Base-by-base conservation (phyloP, 2,329 filamentous ascomycete species). In the Fusarium sp. region DNA sequence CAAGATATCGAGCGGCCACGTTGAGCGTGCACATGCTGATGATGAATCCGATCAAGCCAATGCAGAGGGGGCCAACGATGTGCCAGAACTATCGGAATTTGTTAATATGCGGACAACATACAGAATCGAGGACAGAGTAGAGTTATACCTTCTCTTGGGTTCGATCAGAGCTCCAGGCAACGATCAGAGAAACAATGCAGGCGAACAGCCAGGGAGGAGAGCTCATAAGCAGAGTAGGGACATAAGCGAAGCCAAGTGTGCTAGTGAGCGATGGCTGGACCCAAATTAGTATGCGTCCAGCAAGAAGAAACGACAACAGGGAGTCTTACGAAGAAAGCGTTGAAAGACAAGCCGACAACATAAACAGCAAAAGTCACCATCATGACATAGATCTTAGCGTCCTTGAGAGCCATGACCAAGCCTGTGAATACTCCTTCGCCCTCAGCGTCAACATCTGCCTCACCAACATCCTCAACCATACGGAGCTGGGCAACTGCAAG, bases 331-430 rank as follows among this genome's bases (percentile, higher is more conserved):
- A 89, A 89, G 77, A 88, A 90, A 40, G 86, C 86, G 68, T 89
- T 89, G 77, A 89, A 89, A 0, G 87, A 86, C 40, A 84, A 76
- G 3, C 88, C 88, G 7, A 90, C 82, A 8, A 90, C 87, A 65
- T 90, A 90, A 4, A 88, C 87, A 4, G 87, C 88, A 61, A 90
- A 87, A 1, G 87, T 88, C 7, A 90, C 58, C 84, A 89, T 90
- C 86, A 91, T 87, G 64, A 91, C 73, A 73, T 90, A 91, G 66
- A 90, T 88, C 81, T 90, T 91, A 67, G 80, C 13, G 66, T 91
- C 89, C 76, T 87, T 88, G 52, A 90, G 73, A 0, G 88, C 87
- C 84, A 91, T 87, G 55, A 85, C 80, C 31, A 89, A 76, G 10
- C 89, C 89, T 9, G 83, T 82, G 65, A 88, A 85, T 2, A 82